These are phyloP conservation scores for Saraca asoca DNA, from an alignment of 331 rosid species.

Conservation along the genomic window DNA sequence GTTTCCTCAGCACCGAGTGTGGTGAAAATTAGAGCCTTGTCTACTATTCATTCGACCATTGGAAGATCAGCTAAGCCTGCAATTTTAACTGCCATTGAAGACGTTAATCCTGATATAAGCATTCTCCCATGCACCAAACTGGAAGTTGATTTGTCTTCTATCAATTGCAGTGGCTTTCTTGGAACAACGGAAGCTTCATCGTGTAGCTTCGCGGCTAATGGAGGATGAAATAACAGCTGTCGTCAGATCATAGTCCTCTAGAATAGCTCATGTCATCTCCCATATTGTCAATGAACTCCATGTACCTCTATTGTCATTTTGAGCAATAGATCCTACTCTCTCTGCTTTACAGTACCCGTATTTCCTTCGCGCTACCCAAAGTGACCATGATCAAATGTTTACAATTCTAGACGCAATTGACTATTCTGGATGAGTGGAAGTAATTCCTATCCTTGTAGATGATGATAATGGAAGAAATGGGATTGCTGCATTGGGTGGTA, in stretches of 20 bases:
- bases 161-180: slow-evolving; percentile 90
- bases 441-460: too few relatives aligned
- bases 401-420: slow-evolving; percentile 72
- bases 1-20: slow-evolving; percentile 40
- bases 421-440: slow-evolving; percentile 65
- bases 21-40: slow-evolving; percentile 71
- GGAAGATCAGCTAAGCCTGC: too few relatives aligned
- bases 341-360: slow-evolving; percentile 72
- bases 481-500: slow-evolving; percentile 66
- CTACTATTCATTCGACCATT: too few relatives aligned
- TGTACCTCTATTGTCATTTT: slow-evolving; percentile 82
- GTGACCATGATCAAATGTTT: slow-evolving; percentile 67
- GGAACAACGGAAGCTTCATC: slow-evolving; percentile 71
- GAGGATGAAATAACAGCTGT: slow-evolving; percentile 66
- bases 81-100: too few relatives aligned
- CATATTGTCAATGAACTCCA: slow-evolving; percentile 79
- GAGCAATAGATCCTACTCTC: slow-evolving; percentile 80
- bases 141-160: slow-evolving; percentile 52
- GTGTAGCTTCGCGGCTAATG: slow-evolving; percentile 75
- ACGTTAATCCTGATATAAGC: too few relatives aligned
- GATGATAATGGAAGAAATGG: slow-evolving; percentile 86
- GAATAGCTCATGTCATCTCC: slow-evolving; percentile 73
- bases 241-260: slow-evolving; percentile 83
- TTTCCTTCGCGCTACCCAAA: slow-evolving; percentile 76
- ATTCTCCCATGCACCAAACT: slow-evolving; percentile 57